Evolutionary conservation across 805 yeast species (phyloP), one percentile per base, ranked within the genome.

Genomic region (Hanseniaspora lachancei): DNA sequence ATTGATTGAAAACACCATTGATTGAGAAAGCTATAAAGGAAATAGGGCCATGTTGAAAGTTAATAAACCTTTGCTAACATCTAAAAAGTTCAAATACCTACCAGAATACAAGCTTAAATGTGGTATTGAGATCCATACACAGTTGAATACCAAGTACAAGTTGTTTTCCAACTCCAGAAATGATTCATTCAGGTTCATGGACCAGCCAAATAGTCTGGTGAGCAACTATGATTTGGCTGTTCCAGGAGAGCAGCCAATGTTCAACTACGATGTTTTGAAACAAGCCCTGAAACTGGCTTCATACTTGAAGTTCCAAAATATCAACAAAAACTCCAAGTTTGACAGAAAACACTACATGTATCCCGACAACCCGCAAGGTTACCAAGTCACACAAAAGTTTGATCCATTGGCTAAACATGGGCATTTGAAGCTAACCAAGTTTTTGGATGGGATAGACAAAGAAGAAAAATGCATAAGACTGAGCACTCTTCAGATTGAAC

Each of bases 321-420:
- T 93, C 16, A 78, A 77, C 57, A 60, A 68, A 0, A 60, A 64
- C 8, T 84, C 91, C 0, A 72, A 82, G 1, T 93, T 93, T 67
- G 98, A 93, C 64, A 74, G 98, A 61, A 93, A 93, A 68, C 98
- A 93, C 66, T 93, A 93, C 67, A 89, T 93, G 68, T 93, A 93
- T 67, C 91, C 89, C 1, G 98, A 93, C 67, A 97, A 93, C 66
- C 98, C 98, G 0, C 69, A 85, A 54, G 98, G 98, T 1, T 93
- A 89, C 68, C 98, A 93, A 66, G 84, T 93, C 50, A 93, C 98
- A 0, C 98, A 93, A 68, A 86, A 80, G 64, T 87, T 77, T 65
- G 75, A 75, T 38, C 97, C 97, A 0, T 72, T 86, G 48, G 93
- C 96, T 1, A 71, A 67, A 35, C 74, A 78, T 49, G 98, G 98